These are phyloP conservation scores for Schizochytrium sp. DNA, from an alignment of 108 stramenopile species.

Conservation along the genomic window DNA sequence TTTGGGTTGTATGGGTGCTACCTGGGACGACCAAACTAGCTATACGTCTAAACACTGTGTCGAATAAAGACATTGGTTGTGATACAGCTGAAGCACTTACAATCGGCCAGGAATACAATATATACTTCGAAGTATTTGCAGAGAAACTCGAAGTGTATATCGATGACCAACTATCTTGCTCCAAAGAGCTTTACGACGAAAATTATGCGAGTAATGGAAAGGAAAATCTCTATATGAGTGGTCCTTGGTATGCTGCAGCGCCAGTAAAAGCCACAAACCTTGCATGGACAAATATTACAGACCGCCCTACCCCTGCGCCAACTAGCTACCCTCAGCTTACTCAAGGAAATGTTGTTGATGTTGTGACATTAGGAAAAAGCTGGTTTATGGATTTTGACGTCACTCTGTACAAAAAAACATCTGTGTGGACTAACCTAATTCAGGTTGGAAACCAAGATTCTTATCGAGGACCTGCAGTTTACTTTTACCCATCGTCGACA, in stretches of 20 bases:
- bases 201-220: neutral
- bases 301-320: constrained; percentile 20
- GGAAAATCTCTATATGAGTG: constrained; percentile 11
- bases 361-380: neutral
- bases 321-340: neutral
- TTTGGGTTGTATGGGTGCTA: neutral
- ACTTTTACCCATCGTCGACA: constrained; percentile 6
- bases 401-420: neutral
- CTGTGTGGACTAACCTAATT: neutral
- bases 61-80: neutral
- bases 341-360: neutral
- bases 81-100: neutral
- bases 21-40: constrained; percentile 26
- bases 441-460: neutral
- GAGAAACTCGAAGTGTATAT: neutral
- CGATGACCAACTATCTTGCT: neutral
- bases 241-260: constrained; percentile 35
- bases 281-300: constrained; percentile 5
- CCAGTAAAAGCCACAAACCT: neutral
- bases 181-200: neutral
- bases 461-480: constrained; percentile 22
- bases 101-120: neutral
- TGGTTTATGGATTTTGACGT: neutral
- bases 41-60: neutral
- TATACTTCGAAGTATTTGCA: neutral